Conservation (phyloP, 129 eudicot genomes). For the Saposhnikovia divaricata region DNA sequence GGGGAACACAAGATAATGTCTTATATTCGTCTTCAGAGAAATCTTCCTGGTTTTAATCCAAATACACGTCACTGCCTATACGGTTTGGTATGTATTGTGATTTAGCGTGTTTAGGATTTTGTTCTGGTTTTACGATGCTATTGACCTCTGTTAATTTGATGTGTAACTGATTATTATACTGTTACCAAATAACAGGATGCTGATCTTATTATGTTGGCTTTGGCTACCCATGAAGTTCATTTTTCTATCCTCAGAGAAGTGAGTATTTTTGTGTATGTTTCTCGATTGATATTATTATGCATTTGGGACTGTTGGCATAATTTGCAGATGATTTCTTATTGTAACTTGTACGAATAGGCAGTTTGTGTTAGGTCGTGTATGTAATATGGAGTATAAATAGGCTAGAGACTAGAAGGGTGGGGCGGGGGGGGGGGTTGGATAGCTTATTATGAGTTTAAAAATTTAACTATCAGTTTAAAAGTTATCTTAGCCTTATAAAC, state of each 20-base stretch:
- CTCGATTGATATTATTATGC: not conserved
- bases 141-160: not conserved
- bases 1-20: slow-evolving; percentile 69
- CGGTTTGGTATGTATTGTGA: slow-evolving; percentile 43
- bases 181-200: slow-evolving; percentile 2
- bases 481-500: not conserved
- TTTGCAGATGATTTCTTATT: not conserved
- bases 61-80: slow-evolving; percentile 55
- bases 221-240: slow-evolving; percentile 60
- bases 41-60: slow-evolving; percentile 30
- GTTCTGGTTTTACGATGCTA: not conserved
- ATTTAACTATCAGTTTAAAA: not conserved
- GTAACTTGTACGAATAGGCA: not conserved
- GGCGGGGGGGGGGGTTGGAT: too few species aligned
- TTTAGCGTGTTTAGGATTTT: not conserved
- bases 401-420: not conserved
- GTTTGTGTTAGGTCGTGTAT: not conserved
- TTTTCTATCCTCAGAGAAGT: slow-evolving; percentile 66
- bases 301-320: not conserved
- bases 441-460: too few species aligned
- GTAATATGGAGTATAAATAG: not conserved
- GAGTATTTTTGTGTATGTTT: not conserved
- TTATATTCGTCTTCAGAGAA: slow-evolving; percentile 45
- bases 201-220: slow-evolving; percentile 52
- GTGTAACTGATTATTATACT: not conserved